Percentiles rank a stretch among this genome's conserved stretches.
phyloP scores from a whole-genome alignment of 495 filamentous ascomycete genomes.

The Sphaerosporella brunnea region DNA sequence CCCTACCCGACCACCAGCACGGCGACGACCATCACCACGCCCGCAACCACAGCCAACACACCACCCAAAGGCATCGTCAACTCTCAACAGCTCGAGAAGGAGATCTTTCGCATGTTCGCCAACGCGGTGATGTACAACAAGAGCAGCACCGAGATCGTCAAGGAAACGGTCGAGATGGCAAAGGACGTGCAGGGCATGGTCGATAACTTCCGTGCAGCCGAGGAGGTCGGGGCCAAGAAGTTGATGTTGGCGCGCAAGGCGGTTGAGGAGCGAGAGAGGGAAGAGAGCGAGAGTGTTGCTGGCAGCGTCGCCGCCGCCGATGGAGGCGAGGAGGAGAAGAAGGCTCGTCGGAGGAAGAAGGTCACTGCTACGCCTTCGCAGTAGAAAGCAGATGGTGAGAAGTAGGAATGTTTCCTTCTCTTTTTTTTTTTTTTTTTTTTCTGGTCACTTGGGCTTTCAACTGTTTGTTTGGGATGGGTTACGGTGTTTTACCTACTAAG shows the following conservation, averaged over 20 bases:
- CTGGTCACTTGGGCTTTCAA: too few species aligned
- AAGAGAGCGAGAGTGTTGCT: slow-evolving; percentile 4
- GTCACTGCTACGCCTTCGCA: not conserved
- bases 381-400: not conserved
- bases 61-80: slow-evolving; percentile 89
- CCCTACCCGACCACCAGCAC: not conserved
- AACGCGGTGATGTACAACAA: slow-evolving; percentile 95
- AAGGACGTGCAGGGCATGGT: slow-evolving; percentile 34
- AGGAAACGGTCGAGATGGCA: slow-evolving; percentile 24
- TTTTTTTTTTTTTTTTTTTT: too few species aligned
- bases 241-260: not conserved
- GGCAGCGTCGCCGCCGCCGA: not conserved
- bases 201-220: slow-evolving; percentile 32
- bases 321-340: not conserved
- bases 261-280: not conserved
- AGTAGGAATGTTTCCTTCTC: too few species aligned
- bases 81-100: slow-evolving; percentile 80
- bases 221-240: slow-evolving; percentile 26
- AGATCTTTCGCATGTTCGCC: slow-evolving; percentile 91
- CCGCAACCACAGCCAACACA: slow-evolving; percentile 43
- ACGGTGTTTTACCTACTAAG: too few species aligned
- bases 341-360: not conserved
- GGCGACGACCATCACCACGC: slow-evolving; percentile 50
- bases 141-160: slow-evolving; percentile 23
- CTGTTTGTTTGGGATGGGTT: too few species aligned